phyloP scores from a whole-genome alignment of 345 rosid genomes.

The Populus nigra region DNA sequence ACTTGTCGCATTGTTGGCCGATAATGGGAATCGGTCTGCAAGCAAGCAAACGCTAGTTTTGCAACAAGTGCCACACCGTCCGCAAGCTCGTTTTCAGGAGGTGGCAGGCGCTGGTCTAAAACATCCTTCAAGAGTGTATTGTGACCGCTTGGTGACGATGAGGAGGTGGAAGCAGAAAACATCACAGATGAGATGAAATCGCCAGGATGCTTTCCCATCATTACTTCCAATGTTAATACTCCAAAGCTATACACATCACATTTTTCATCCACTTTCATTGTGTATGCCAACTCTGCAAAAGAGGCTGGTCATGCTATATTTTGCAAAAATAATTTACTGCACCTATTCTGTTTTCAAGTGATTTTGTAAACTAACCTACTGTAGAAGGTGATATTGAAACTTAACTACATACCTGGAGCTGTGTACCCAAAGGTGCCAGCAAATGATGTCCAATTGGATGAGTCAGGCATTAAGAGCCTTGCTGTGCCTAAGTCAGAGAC shows the following conservation, averaged over 20 bases:
- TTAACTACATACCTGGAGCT: constrained; percentile 9
- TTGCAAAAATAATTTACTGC: no score
- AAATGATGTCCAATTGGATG: not conserved
- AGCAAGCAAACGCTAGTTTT: not conserved
- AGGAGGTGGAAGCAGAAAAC: not conserved
- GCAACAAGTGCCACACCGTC: not conserved
- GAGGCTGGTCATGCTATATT: not conserved
- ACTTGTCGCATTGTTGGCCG: constrained; percentile 9
- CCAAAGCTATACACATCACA: constrained; percentile 23
- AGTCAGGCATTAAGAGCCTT: constrained; percentile 2
- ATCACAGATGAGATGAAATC: constrained; percentile 3
- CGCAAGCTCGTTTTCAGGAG: not conserved
- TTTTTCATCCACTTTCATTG: constrained; percentile 3
- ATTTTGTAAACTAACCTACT: no score
- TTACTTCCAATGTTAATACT: constrained; percentile 9
- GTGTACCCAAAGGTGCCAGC: constrained; percentile 18
- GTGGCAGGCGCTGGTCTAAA: not conserved
- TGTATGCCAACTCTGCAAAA: constrained; percentile 13
- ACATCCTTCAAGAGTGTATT: not conserved
- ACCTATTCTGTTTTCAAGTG: no score
- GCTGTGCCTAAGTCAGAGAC: constrained; percentile 24
- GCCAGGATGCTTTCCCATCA: constrained; percentile 22
- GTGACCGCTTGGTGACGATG: not conserved
- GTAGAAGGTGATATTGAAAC: not conserved
- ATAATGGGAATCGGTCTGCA: not conserved